Conservation (phyloP, 225 moss, liverwort and hornwort genomes). For the Thuidium tamariscinum region DNA sequence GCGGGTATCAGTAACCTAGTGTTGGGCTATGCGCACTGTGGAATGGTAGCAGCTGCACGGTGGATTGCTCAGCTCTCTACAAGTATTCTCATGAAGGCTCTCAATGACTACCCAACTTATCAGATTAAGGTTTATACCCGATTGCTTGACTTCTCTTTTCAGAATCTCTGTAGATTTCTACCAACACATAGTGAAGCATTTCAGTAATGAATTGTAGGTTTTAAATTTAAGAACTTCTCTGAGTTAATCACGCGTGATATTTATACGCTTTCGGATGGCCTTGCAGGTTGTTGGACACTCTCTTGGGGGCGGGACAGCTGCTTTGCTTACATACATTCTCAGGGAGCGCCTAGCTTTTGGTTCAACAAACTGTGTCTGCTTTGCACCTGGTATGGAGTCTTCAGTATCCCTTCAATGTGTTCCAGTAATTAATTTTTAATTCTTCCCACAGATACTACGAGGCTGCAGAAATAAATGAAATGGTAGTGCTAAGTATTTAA, state of each 20-base stretch:
- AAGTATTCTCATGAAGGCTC: conserved; percentile 63
- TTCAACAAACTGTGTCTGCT: conserved; percentile 64
- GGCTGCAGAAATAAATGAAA: neutral
- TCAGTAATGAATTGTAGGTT: neutral
- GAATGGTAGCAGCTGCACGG: conserved; percentile 97
- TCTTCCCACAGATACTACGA: neutral
- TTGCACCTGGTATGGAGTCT: conserved; percentile 75
- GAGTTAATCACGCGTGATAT: neutral
- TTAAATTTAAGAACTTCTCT: neutral
- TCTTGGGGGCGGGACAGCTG: conserved; percentile 92
- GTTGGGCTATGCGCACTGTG: conserved; percentile 94
- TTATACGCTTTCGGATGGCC: neutral
- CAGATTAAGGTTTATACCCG: conserved; percentile 50
- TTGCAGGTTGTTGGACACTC: conserved; percentile 89
- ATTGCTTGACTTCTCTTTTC: neutral
- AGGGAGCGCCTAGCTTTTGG: conserved; percentile 66
- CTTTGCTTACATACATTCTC: conserved; percentile 87
- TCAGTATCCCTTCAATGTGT: conserved; percentile 5
- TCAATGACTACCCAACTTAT: conserved; percentile 62
- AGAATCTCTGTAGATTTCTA: neutral
- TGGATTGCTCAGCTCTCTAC: conserved; percentile 89
- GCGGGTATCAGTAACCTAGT: conserved; percentile 79
- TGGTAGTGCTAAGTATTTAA: neutral
- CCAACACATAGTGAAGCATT: neutral
- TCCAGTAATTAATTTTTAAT: neutral